phyloP scores from a whole-genome alignment of 2,329 filamentous ascomycete species.

The Talaromyces sp. region DNA sequence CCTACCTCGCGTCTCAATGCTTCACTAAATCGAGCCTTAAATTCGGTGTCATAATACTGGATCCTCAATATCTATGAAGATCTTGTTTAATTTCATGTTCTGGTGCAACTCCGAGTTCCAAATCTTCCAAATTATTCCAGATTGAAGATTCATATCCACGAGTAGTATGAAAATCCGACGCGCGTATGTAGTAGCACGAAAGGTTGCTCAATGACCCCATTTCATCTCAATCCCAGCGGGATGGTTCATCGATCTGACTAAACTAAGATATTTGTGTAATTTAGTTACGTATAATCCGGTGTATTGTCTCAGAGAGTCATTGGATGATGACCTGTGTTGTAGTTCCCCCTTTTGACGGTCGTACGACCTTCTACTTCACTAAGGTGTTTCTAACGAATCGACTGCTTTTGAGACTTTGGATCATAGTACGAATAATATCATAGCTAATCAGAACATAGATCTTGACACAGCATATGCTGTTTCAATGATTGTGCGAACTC shows the following conservation, averaged over 20 bases:
- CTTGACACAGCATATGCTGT: neutral
- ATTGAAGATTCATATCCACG: neutral
- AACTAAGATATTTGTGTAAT: neutral
- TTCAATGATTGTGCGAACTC: neutral
- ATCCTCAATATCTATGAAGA: neutral
- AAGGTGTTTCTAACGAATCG: neutral
- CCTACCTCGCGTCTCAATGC: neutral
- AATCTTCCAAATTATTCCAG: too few relatives aligned
- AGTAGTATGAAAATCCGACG: neutral
- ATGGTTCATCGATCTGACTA: neutral
- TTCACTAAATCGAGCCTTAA: neutral
- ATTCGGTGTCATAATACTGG: neutral
- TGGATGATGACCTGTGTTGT: neutral
- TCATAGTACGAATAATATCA: neutral
- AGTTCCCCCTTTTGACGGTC: neutral
- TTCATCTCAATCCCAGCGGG: neutral
- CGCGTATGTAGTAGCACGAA: neutral
- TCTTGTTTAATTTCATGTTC: neutral
- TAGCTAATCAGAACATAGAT: too few relatives aligned
- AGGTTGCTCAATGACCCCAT: neutral
- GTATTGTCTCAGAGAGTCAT: neutral
- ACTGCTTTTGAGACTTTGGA: too few relatives aligned
- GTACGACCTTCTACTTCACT: neutral
- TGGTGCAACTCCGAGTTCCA: neutral
- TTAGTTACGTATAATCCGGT: too few relatives aligned